phyloP scores from a whole-genome alignment of 208 protist species.

The Borovskyia barvae region DNA sequence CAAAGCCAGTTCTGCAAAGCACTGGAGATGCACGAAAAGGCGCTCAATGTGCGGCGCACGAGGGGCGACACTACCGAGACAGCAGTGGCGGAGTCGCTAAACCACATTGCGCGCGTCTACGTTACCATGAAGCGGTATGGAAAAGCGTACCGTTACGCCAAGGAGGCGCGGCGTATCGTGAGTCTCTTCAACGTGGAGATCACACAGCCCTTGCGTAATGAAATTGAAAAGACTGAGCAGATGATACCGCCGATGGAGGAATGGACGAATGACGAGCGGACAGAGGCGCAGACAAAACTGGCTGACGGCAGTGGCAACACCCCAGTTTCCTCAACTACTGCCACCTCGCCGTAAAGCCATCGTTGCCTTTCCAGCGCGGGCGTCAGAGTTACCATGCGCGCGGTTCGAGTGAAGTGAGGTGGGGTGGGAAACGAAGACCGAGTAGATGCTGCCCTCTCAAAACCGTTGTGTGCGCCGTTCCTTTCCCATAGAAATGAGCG shows the following conservation, averaged over 20 bases:
- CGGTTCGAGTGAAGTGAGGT: no score
- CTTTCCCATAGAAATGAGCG: no score
- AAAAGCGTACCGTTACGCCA: conserved; percentile 53
- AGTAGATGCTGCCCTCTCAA: no score
- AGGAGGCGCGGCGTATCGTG: conserved; percentile 78
- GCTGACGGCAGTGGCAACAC: background rate
- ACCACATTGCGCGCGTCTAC: conserved; percentile 82
- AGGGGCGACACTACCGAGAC: conserved; percentile 75
- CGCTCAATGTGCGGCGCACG: conserved; percentile 83
- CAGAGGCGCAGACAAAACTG: conserved; percentile 37
- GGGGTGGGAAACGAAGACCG: no score
- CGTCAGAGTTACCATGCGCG: no score
- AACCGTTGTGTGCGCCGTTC: no score
- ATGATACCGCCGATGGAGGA: conserved; percentile 73
- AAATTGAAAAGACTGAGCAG: conserved; percentile 79
- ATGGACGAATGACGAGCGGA: conserved; percentile 65
- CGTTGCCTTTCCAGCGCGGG: no score
- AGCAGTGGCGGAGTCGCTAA: conserved; percentile 82
- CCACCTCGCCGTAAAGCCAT: no score
- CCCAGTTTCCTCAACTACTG: no score
- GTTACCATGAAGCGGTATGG: conserved; percentile 65
- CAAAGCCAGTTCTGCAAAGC: conserved; percentile 57
- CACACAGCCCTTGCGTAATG: conserved; percentile 63
- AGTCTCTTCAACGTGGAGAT: conserved; percentile 66
- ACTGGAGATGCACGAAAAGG: conserved; percentile 78